phyloP scores from a whole-genome alignment of 139 green algal species.

The Chlorella sp. region DNA sequence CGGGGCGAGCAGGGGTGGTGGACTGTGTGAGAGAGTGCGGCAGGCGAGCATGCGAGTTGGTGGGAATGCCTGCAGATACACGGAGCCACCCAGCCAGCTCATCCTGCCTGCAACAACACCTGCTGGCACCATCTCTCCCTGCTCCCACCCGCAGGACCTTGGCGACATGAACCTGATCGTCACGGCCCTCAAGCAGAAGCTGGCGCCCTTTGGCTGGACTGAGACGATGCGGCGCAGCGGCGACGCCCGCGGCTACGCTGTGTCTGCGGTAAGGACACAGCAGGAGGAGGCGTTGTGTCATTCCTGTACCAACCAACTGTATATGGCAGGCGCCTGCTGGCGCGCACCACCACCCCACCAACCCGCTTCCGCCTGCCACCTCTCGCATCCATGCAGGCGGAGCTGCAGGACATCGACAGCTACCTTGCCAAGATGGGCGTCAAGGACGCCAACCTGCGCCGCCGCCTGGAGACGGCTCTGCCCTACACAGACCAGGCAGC shows the following conservation, averaged over 20 bases:
- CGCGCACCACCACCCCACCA: no score
- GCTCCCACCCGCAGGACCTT: slow-evolving; percentile 23
- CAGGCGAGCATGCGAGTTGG: no score
- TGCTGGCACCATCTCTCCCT: background rate
- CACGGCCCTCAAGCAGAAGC: slow-evolving; percentile 53
- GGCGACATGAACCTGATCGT: slow-evolving; percentile 69
- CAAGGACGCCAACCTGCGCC: slow-evolving; percentile 47
- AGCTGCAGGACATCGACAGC: slow-evolving; percentile 71
- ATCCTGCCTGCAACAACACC: background rate
- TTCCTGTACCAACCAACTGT: no score
- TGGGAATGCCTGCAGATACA: no score
- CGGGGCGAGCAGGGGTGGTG: background rate
- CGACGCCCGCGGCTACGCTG: slow-evolving; percentile 29
- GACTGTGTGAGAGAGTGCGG: background rate
- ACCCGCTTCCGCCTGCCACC: background rate
- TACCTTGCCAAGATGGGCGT: slow-evolving; percentile 89
- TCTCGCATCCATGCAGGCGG: slow-evolving; percentile 39
- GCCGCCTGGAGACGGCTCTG: slow-evolving; percentile 46
- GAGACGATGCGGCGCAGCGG: slow-evolving; percentile 37
- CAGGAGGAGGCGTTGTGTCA: no score
- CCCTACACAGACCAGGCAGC: slow-evolving; percentile 26
- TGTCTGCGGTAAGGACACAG: slow-evolving; percentile 18
- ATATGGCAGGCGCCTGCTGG: no score
- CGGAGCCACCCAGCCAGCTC: no score
- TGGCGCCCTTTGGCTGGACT: slow-evolving; percentile 62